A percentile compares a stretch with the other conserved stretches of the same genome.
These are phyloP conservation scores for Dactylellina parvicollis DNA, from an alignment of 2,329 filamentous ascomycete genomes.

Conservation along the genomic window DNA sequence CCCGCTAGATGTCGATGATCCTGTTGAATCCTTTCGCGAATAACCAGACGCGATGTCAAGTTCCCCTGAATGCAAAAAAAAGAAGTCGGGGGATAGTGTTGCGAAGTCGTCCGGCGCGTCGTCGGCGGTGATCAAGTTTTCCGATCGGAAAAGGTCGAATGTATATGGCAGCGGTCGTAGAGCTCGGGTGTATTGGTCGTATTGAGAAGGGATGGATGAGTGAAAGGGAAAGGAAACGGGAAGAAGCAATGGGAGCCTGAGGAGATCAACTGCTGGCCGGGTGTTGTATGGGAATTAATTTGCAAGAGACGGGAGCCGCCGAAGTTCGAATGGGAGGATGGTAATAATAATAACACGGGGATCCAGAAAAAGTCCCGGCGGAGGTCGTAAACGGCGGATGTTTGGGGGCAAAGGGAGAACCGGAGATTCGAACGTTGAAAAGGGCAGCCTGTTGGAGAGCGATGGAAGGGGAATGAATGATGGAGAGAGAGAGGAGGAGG, in stretches of 20 bases:
- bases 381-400: not conserved
- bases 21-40: slow-evolving; percentile 1
- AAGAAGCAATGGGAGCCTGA: slow-evolving; percentile 20
- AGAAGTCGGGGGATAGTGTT: slow-evolving; percentile 15
- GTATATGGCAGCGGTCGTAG: not conserved
- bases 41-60: slow-evolving; percentile 35
- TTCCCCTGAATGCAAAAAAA: not conserved
- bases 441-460: slow-evolving; percentile 28
- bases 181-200: slow-evolving; percentile 3
- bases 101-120: slow-evolving; percentile 40
- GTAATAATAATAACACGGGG: not conserved
- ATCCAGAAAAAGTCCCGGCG: not conserved
- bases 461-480: not conserved
- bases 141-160: slow-evolving; percentile 25
- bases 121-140: slow-evolving; percentile 29
- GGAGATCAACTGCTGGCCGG: slow-evolving; percentile 10
- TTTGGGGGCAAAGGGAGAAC: slow-evolving; percentile 11
- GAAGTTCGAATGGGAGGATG: slow-evolving; percentile 14
- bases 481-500: not conserved
- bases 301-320: slow-evolving; percentile 31
- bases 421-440: slow-evolving; percentile 6
- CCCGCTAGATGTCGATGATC: not conserved
- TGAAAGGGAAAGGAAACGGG: not conserved
- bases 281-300: slow-evolving; percentile 4
- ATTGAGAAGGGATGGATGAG: not conserved